Conservation (phyloP, 2,329 filamentous ascomycete genomes). For the Camillea tinctor region DNA sequence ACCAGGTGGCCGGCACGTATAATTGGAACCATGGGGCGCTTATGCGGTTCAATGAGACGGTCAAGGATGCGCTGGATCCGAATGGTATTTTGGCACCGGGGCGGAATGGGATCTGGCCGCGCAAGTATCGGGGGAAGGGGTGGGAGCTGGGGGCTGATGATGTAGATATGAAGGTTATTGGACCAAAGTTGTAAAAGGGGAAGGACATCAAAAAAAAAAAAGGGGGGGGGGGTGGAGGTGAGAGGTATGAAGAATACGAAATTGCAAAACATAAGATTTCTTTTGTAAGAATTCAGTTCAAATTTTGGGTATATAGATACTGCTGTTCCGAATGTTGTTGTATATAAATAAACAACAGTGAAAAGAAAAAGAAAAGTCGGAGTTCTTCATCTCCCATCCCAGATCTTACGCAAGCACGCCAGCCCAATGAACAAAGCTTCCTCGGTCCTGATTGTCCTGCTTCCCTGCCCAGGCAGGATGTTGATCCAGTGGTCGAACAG, state of each 20-base stretch:
- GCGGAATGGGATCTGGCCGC: conserved; percentile 38
- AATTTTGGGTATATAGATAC: not conserved
- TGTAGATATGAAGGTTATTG: conserved; percentile 18
- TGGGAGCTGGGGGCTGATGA: conserved; percentile 30
- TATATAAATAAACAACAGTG: not conserved
- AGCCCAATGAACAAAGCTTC: conserved; percentile 79
- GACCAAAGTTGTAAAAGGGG: conserved; percentile 8
- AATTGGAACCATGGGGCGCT: conserved; percentile 42
- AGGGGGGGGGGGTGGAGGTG: too few relatives aligned
- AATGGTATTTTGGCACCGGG: conserved; percentile 38
- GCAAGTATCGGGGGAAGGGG: conserved; percentile 29
- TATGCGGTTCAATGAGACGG: conserved; percentile 42
- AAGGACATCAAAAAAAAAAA: not conserved
- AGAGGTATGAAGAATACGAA: too few relatives aligned
- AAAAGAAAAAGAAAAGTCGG: not conserved
- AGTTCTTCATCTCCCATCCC: conserved; percentile 34
- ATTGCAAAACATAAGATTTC: not conserved
- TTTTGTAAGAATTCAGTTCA: not conserved
- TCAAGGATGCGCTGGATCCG: conserved; percentile 46
- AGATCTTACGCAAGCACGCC: conserved; percentile 63
- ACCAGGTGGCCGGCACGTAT: conserved; percentile 47
- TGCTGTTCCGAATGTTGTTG: not conserved
- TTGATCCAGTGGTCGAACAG: conserved; percentile 86
- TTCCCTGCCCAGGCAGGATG: conserved; percentile 76
- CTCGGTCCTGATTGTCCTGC: conserved; percentile 78